Conservation (phyloP, 306 rosid species). For the Cucumis melo region DNA sequence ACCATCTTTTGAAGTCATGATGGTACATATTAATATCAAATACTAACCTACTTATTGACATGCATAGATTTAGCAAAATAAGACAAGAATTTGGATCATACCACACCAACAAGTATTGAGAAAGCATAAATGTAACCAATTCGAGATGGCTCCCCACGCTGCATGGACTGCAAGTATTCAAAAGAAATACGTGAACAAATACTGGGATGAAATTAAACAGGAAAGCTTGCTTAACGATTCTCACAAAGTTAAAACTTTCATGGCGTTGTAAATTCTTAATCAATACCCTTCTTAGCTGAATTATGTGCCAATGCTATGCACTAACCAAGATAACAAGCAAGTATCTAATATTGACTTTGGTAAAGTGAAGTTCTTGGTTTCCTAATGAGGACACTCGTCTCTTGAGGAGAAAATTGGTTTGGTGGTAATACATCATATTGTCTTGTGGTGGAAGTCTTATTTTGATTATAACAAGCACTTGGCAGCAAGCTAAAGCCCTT, state of each 20-base stretch:
- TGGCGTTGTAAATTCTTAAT: not conserved
- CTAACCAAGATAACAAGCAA: not conserved
- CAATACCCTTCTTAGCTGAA: not conserved
- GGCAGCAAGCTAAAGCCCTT: too few species aligned
- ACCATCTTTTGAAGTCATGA: not conserved
- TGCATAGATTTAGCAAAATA: not conserved
- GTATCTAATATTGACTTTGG: not conserved
- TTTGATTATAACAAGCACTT: too few species aligned
- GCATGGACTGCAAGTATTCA: constrained; percentile 38
- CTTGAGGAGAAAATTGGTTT: too few species aligned
- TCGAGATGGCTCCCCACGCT: constrained; percentile 38
- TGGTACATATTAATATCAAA: not conserved
- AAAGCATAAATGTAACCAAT: constrained; percentile 43
- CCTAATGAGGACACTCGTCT: too few species aligned
- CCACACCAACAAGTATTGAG: constrained; percentile 48
- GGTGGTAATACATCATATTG: too few species aligned
- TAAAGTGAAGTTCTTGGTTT: too few species aligned
- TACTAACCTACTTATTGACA: not conserved
- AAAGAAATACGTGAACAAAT: not conserved
- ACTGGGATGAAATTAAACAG: not conserved
- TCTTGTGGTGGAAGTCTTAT: too few species aligned
- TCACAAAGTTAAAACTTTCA: not conserved
- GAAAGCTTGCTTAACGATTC: not conserved
- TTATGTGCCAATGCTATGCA: not conserved
- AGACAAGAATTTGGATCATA: constrained; percentile 13